phyloP scores from a whole-genome alignment of 2,329 filamentous ascomycete species.

The Fonsecaea nubica region DNA sequence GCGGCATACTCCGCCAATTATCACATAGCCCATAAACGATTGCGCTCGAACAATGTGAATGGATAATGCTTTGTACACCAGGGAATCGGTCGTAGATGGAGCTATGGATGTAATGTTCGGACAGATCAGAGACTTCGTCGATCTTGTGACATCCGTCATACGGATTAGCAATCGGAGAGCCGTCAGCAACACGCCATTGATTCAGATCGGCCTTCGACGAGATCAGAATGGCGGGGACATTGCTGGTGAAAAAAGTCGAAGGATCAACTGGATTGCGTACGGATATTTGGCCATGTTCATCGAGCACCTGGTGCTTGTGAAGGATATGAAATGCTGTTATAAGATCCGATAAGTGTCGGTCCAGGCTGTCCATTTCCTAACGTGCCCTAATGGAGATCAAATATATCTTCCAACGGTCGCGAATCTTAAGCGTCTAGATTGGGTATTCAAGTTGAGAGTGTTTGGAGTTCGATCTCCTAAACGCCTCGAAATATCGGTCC shows the following conservation, averaged over 20 bases:
- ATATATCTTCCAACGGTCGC: too few relatives aligned
- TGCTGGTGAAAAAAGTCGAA: conserved; percentile 30
- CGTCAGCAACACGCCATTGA: conserved; percentile 25
- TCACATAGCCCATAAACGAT: conserved; percentile 49
- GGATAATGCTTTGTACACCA: conserved; percentile 50
- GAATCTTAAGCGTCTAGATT: too few relatives aligned
- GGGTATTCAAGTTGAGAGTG: too few relatives aligned
- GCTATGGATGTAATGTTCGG: conserved; percentile 56
- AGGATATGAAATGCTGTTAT: conserved; percentile 61
- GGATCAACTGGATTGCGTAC: conserved; percentile 57
- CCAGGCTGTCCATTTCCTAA: neutral
- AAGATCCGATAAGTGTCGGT: conserved; percentile 38
- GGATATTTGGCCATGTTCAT: conserved; percentile 63
- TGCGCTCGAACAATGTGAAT: conserved; percentile 54
- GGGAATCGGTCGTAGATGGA: conserved; percentile 53
- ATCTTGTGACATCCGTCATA: conserved; percentile 11
- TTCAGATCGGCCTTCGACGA: conserved; percentile 26
- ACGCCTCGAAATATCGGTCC: too few relatives aligned
- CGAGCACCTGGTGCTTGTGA: conserved; percentile 57
- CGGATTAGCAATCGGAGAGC: conserved; percentile 17
- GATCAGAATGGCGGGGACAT: conserved; percentile 26
- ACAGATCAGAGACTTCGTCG: neutral
- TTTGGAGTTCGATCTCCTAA: too few relatives aligned
- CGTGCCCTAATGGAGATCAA: too few relatives aligned
- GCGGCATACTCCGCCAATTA: conserved; percentile 42